These are phyloP conservation scores for Boletellus emodensis DNA, from an alignment of 768 basidiomycete genomes.

Conservation along the genomic window DNA sequence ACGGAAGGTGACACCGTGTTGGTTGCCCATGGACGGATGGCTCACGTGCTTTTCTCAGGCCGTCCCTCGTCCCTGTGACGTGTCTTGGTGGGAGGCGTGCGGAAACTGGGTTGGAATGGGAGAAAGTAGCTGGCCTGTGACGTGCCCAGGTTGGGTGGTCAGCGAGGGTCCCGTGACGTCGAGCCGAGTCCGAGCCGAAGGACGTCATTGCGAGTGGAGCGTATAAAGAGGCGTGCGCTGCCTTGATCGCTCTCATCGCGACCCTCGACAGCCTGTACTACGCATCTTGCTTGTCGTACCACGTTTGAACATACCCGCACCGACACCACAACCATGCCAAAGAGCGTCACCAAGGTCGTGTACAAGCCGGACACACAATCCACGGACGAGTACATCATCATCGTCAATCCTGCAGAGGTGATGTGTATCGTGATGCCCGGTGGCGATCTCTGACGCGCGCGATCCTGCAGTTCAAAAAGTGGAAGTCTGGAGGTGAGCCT, in stretches of 20 bases:
- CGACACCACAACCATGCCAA: slow-evolving; percentile 34
- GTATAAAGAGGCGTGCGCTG: slow-evolving; percentile 24
- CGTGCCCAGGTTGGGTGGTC: no score
- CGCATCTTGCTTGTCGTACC: slow-evolving; percentile 6
- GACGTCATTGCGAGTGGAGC: slow-evolving; percentile 20
- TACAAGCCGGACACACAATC: slow-evolving; percentile 75
- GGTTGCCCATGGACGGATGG: not conserved
- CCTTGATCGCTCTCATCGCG: not conserved
- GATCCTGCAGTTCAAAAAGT: slow-evolving; percentile 60
- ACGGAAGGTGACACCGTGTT: slow-evolving; percentile 61
- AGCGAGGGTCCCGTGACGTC: slow-evolving; percentile 28
- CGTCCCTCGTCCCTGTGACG: slow-evolving; percentile 52
- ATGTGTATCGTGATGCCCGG: slow-evolving; percentile 13
- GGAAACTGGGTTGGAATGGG: slow-evolving; percentile 22
- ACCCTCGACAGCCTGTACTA: slow-evolving; percentile 6
- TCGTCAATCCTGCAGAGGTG: slow-evolving; percentile 67
- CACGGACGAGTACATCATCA: slow-evolving; percentile 67
- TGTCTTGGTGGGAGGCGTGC: slow-evolving; percentile 20
- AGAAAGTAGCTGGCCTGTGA: slow-evolving; percentile 20
- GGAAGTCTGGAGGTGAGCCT: slow-evolving; percentile 71
- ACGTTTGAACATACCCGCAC: slow-evolving; percentile 11
- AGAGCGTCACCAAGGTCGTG: slow-evolving; percentile 61
- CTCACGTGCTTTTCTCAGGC: slow-evolving; percentile 31
- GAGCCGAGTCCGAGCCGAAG: slow-evolving; percentile 12
- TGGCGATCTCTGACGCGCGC: slow-evolving; percentile 4